Conservation (phyloP, 179 eudicot genomes). For the Amaranthus tricolor region DNA sequence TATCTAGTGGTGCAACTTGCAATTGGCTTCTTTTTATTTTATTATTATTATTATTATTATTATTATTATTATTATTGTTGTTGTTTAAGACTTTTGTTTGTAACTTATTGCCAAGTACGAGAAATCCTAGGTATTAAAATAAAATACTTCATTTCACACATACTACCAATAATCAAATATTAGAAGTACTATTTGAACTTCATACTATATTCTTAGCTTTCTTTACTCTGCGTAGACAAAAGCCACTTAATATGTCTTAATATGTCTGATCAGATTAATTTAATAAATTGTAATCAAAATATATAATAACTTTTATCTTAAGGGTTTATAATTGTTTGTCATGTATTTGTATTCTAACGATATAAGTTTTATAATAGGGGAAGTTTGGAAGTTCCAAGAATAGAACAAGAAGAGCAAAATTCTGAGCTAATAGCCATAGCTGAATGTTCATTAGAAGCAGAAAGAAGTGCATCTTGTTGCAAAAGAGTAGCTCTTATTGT, state of each 20-base stretch:
- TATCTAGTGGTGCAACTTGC: neutral
- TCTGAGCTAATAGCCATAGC: slow-evolving; percentile 20
- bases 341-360: no score
- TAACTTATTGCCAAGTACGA: neutral
- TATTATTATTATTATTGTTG: no score
- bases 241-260: neutral
- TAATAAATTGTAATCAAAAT: neutral
- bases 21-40: neutral
- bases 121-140: neutral
- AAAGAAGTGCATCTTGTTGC: slow-evolving; percentile 52
- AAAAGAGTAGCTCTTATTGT: slow-evolving; percentile 66
- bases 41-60: no score
- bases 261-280: neutral
- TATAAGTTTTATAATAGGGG: slow-evolving; percentile 27
- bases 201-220: no score
- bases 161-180: neutral
- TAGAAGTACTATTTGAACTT: neutral
- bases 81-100: neutral
- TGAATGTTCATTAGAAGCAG: slow-evolving; percentile 45
- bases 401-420: slow-evolving; percentile 30
- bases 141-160: neutral
- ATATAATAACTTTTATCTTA: no score
- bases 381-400: slow-evolving; percentile 53
- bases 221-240: no score
- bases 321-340: no score